Conservation (phyloP, 1,284 basidiomycete species). For the Leccinum fallax region DNA sequence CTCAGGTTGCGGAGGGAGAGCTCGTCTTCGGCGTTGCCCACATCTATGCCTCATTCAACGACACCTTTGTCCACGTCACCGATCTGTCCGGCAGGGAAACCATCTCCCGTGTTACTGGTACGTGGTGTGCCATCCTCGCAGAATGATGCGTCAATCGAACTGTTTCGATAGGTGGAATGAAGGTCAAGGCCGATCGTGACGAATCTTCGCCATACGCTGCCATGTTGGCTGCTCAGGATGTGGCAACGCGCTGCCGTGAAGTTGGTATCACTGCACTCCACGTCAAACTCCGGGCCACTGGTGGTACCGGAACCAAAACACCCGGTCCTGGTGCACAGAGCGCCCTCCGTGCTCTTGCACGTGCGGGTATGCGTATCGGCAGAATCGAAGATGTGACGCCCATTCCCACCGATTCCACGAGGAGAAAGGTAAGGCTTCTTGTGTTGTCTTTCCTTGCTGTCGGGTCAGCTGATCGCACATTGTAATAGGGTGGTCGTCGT, state of each 20-base stretch:
- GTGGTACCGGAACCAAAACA: slow-evolving; percentile 98
- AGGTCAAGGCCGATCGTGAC: slow-evolving; percentile 99
- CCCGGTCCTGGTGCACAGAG: slow-evolving; percentile 98
- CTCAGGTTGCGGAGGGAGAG: slow-evolving; percentile 94
- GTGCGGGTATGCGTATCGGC: slow-evolving; percentile 98
- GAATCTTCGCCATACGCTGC: slow-evolving; percentile 99
- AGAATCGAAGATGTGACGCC: slow-evolving; percentile 98
- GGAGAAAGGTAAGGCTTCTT: slow-evolving; percentile 76
- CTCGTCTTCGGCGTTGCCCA: slow-evolving; percentile 95
- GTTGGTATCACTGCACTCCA: slow-evolving; percentile 98
- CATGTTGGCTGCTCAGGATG: slow-evolving; percentile 99
- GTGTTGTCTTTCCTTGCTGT: neutral
- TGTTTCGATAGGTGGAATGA: slow-evolving; percentile 83
- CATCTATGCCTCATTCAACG: slow-evolving; percentile 99
- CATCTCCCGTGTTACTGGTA: slow-evolving; percentile 96
- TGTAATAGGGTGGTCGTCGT: slow-evolving; percentile 92
- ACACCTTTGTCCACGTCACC: slow-evolving; percentile 99
- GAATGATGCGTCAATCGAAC: neutral
- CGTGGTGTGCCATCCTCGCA: slow-evolving; percentile 27
- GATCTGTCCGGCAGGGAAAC: slow-evolving; percentile 99
- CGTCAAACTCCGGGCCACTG: slow-evolving; percentile 97
- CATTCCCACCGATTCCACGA: slow-evolving; percentile 95
- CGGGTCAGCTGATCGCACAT: slow-evolving; percentile 11
- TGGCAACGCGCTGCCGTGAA: slow-evolving; percentile 95
- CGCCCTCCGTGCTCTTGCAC: slow-evolving; percentile 97